phyloP scores from a whole-genome alignment of 2,329 filamentous ascomycete genomes.

The Chrysoporthe austroafricana region DNA sequence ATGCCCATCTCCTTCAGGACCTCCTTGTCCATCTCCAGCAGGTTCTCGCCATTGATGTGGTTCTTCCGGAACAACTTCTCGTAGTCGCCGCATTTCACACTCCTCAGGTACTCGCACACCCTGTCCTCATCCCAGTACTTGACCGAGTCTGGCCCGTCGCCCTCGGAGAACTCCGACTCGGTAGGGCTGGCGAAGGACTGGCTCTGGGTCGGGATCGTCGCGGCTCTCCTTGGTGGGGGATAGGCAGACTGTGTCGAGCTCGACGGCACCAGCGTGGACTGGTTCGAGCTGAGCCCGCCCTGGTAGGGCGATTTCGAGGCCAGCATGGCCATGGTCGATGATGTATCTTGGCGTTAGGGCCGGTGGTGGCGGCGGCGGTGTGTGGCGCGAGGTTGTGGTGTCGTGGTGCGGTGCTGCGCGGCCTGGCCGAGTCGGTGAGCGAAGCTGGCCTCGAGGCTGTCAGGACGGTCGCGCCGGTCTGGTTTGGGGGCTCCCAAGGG shows the following conservation, averaged over 20 bases:
- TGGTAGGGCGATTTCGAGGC: conserved; percentile 75
- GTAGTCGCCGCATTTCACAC: conserved; percentile 92
- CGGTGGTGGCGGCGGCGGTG: neutral
- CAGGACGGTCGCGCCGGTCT: conserved; percentile 9
- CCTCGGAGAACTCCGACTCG: conserved; percentile 89
- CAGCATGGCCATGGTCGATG: conserved; percentile 70
- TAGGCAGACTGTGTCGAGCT: conserved; percentile 53
- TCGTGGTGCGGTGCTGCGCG: conserved; percentile 1
- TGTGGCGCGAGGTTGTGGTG: neutral
- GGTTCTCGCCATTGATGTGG: conserved; percentile 95
- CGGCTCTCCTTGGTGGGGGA: conserved; percentile 55
- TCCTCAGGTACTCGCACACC: conserved; percentile 88
- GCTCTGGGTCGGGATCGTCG: conserved; percentile 51
- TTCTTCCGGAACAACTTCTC: conserved; percentile 88
- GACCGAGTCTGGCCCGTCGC: conserved; percentile 74
- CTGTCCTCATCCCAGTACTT: conserved; percentile 90
- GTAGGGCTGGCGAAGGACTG: conserved; percentile 79
- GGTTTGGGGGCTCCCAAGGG: conserved; percentile 2
- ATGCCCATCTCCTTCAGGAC: conserved; percentile 98
- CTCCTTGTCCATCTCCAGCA: conserved; percentile 95
- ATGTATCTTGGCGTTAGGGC: neutral
- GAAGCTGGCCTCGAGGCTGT: conserved; percentile 1
- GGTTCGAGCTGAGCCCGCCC: conserved; percentile 54
- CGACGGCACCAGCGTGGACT: conserved; percentile 47
- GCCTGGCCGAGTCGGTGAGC: conserved; percentile 7